phyloP scores from a whole-genome alignment of 257 asterid species.

The Ajuga chamaepitys region DNA sequence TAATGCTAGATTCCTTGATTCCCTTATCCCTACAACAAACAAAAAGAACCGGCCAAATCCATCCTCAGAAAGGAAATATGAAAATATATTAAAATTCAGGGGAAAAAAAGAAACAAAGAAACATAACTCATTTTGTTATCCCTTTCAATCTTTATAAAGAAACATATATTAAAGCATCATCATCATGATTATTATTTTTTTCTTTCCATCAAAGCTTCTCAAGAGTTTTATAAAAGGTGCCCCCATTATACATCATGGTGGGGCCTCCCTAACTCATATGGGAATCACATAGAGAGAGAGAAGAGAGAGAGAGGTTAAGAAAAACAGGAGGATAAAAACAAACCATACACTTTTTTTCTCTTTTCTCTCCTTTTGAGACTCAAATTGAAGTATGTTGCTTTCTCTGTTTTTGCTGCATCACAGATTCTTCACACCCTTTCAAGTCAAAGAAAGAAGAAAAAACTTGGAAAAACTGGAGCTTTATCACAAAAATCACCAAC shows the following conservation, averaged over 20 bases:
- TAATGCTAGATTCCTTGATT: conserved; percentile 87
- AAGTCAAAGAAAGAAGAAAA: conserved; percentile 58
- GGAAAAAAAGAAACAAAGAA: neutral
- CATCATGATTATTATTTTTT: conserved; percentile 21
- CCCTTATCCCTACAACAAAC: conserved; percentile 61
- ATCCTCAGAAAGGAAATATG: conserved; percentile 27
- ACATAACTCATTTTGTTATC: conserved; percentile 26
- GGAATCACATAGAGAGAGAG: conserved; percentile 31
- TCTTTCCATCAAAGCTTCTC: conserved; percentile 37
- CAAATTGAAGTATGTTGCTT: conserved; percentile 58
- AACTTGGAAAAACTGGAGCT: conserved; percentile 18
- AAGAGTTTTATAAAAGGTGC: conserved; percentile 41
- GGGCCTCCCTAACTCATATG: conserved; percentile 44
- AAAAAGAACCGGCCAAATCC: conserved; percentile 74
- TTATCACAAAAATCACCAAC: too few relatives aligned
- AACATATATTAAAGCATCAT: conserved; percentile 35
- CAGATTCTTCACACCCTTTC: conserved; percentile 59
- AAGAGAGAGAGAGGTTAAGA: conserved; percentile 15
- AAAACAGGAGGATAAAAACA: conserved; percentile 60
- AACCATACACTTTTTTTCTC: conserved; percentile 49
- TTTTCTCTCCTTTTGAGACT: conserved; percentile 76
- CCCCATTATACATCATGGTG: conserved; percentile 64
- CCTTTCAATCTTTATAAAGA: conserved; percentile 44
- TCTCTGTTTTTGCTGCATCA: conserved; percentile 61
- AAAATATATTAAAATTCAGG: neutral